Base-by-base conservation (phyloP, 176 grass and related monocot species). In the Rhipidocladum racemiflorum region DNA sequence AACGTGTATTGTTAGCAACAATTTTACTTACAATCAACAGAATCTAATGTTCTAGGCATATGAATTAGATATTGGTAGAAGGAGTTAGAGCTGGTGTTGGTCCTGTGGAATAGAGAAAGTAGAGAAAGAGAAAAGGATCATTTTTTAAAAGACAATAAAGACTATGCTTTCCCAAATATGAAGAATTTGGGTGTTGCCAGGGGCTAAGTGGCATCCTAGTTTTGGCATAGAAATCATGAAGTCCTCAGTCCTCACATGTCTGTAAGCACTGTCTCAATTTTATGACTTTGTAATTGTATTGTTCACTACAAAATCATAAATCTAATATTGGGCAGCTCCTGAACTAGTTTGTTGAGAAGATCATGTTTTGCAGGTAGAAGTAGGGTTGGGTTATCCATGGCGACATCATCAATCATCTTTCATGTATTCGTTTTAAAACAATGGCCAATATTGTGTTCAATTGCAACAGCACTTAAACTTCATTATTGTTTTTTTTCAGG, bases 401-500 rank as follows among this genome's bases (percentile, higher is more conserved):
- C 25, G 29, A 64, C 29, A 73, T 49, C 20, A 73, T 6, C 20
- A 4, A 36, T 29, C 44, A 39, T 66, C n/a, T 0, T 29, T 56
- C 38, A 30, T 81, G 36, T 15, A 46, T 46, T 80, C 16, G 9
- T 61, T 18, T 48, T 61, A 18, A 54, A 21, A 21, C 39, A 29
- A 65, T 25, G 24, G 11, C 50, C 28, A 8, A 60, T 77, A 65
- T 13, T 49, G 55, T 67, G 61, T 65, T 50, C 32, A 84, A 84
- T 40, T 9, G 12, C 6, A 18, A 28, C 5, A 60, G 20, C 64
- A 73, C 14, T 64, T 90, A 40, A 36, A 32, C n/a, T 49, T 4
- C 56, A 34, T 9, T 48, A 55, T 64, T 32, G 8, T 30, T 30
- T 70, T 80, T 81, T 67, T 82, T 84, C 83, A 93, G 96, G 92